Evolutionary conservation across 495 filamentous ascomycete species (phyloP).

Genomic region (Sordaria brevicollis): DNA sequence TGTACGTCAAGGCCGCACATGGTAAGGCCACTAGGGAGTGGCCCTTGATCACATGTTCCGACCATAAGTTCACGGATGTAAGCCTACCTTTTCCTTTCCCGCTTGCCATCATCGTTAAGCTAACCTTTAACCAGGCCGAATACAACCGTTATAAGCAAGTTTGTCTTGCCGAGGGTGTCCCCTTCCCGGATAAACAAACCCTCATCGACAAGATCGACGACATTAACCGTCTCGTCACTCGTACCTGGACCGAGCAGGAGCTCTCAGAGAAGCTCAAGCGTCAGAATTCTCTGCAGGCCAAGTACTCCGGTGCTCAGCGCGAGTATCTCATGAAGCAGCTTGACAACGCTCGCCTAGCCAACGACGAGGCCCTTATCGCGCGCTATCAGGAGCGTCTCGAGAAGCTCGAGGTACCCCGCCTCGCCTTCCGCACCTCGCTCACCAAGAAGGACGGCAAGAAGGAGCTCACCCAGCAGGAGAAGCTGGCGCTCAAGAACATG

Average conservation of each 20-base stretch:
- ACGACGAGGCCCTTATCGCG: slow-evolving; percentile 49
- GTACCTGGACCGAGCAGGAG: slow-evolving; percentile 69
- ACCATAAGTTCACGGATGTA: slow-evolving; percentile 65
- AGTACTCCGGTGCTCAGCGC: slow-evolving; percentile 53
- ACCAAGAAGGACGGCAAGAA: slow-evolving; percentile 31
- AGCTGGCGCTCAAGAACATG: slow-evolving; percentile 62
- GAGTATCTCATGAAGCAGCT: slow-evolving; percentile 49
- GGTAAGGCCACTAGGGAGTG: slow-evolving; percentile 69
- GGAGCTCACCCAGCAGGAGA: slow-evolving; percentile 53
- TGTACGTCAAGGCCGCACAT: slow-evolving; percentile 62
- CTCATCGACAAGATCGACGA: slow-evolving; percentile 64
- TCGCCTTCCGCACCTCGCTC: slow-evolving; percentile 57
- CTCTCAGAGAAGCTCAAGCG: slow-evolving; percentile 65
- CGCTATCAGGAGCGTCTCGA: slow-evolving; percentile 58
- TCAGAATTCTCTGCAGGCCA: slow-evolving; percentile 49
- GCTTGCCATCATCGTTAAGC: neutral
- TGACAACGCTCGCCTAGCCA: slow-evolving; percentile 50
- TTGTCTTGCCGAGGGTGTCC: slow-evolving; percentile 57
- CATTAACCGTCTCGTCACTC: slow-evolving; percentile 69
- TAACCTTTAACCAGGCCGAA: slow-evolving; percentile 48
- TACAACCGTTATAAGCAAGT: slow-evolving; percentile 73
- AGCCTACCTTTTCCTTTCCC: slow-evolving; percentile 6
- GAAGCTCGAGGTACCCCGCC: slow-evolving; percentile 53
- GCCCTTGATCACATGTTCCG: slow-evolving; percentile 76
- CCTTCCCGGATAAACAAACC: slow-evolving; percentile 56